Percentiles rank a stretch among this genome's conserved stretches.
Conservation (phyloP, 768 basidiomycete genomes). For the Lactarius hengduanensis region DNA sequence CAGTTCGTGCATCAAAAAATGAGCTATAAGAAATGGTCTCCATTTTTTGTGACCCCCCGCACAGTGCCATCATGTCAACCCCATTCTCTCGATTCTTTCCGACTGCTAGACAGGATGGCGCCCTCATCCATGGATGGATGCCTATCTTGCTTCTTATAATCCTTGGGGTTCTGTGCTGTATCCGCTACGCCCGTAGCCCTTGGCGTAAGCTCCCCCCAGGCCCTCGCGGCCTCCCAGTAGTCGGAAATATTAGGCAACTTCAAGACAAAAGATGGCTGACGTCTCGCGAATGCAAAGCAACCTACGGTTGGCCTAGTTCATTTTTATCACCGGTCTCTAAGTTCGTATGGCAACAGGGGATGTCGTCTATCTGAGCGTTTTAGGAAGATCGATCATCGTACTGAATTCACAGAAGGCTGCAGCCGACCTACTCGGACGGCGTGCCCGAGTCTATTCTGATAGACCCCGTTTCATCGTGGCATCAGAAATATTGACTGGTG, state of each 20-base stretch:
- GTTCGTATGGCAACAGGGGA: slow-evolving; percentile 27
- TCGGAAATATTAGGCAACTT: slow-evolving; percentile 24
- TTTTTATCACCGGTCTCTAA: background rate
- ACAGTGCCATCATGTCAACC: slow-evolving; percentile 18
- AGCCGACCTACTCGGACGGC: slow-evolving; percentile 47
- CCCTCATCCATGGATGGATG: background rate
- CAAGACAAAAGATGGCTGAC: slow-evolving; percentile 25
- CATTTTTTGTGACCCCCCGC: background rate
- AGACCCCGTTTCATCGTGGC: slow-evolving; percentile 40
- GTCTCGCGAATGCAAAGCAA: slow-evolving; percentile 17
- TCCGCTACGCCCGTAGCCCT: slow-evolving; percentile 21
- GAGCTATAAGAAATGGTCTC: slow-evolving; percentile 13
- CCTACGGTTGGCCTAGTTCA: slow-evolving; percentile 16
- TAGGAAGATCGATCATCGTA: slow-evolving; percentile 47
- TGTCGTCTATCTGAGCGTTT: slow-evolving; percentile 47
- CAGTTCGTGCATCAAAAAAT: slow-evolving; percentile 10
- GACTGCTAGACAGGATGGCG: background rate
- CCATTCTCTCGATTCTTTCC: background rate
- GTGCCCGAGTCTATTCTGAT: slow-evolving; percentile 51
- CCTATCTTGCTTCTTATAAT: slow-evolving; percentile 3
- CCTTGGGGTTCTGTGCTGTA: slow-evolving; percentile 6
- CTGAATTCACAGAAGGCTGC: slow-evolving; percentile 46
- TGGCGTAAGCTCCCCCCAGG: slow-evolving; percentile 29
- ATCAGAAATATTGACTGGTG: slow-evolving; percentile 25
- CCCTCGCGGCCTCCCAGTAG: slow-evolving; percentile 22